phyloP scores from a whole-genome alignment of 2,329 filamentous ascomycete genomes.

The Hymenoscyphus salicellus region DNA sequence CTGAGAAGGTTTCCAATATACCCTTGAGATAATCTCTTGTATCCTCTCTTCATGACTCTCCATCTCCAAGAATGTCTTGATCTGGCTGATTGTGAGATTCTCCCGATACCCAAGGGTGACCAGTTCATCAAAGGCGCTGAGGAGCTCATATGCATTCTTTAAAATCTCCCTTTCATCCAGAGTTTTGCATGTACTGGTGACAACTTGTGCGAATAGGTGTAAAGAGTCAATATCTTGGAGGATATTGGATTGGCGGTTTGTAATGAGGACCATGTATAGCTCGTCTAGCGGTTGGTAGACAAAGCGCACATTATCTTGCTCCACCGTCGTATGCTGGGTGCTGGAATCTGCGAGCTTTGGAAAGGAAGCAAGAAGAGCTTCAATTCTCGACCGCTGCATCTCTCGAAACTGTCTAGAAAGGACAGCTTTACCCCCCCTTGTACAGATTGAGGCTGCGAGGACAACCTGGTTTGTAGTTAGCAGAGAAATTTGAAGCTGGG shows the following conservation, averaged over 20 bases:
- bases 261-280: conserved; percentile 99
- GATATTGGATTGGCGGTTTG: conserved; percentile 98
- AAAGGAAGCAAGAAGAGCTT: conserved; percentile 93
- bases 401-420: conserved; percentile 97
- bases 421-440: conserved; percentile 95
- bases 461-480: conserved; percentile 66
- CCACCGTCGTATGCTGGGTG: conserved; percentile 95
- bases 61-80: conserved; percentile 99
- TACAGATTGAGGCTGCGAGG: conserved; percentile 98
- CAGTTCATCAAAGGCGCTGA: conserved; percentile 95
- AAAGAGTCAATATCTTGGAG: conserved; percentile 98
- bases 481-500: background rate
- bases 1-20: conserved; percentile 41
- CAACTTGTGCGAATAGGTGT: conserved; percentile 95
- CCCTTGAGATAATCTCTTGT: conserved; percentile 92
- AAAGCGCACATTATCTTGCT: conserved; percentile 99
- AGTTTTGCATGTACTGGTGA: conserved; percentile 92
- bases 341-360: conserved; percentile 95
- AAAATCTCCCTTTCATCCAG: conserved; percentile 94
- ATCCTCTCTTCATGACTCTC: conserved; percentile 98
- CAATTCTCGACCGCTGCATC: conserved; percentile 94
- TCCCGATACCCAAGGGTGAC: conserved; percentile 94
- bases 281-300: conserved; percentile 99
- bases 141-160: conserved; percentile 90
- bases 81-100: conserved; percentile 93